Evolutionary conservation across 1,139 yeast genomes (phyloP).

Genomic region (Debaryomycetaceae sp.): DNA sequence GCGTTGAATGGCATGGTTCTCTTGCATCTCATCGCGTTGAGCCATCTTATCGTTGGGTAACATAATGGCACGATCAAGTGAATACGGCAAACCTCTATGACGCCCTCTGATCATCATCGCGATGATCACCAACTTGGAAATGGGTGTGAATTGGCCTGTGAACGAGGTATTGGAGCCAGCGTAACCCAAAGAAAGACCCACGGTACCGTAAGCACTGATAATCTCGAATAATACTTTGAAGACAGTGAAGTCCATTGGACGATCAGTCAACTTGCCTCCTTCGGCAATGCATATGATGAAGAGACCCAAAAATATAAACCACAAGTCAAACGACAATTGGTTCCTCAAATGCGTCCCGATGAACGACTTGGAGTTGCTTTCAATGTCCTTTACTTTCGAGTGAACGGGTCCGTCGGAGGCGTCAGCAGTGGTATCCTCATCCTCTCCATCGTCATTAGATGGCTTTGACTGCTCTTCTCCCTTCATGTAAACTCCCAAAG

Average conservation of each 20-base stretch:
- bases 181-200: constrained; percentile 84
- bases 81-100: constrained; percentile 93
- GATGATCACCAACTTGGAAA: constrained; percentile 80
- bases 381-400: constrained; percentile 21
- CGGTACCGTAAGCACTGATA: constrained; percentile 94
- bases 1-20: constrained; percentile 45
- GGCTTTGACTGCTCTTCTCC: constrained; percentile 26
- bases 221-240: constrained; percentile 81
- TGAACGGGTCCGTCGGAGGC: no score
- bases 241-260: constrained; percentile 52
- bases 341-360: constrained; percentile 86
- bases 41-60: constrained; percentile 70
- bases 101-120: constrained; percentile 93
- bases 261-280: constrained; percentile 51
- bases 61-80: constrained; percentile 91
- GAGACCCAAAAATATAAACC: constrained; percentile 87
- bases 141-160: constrained; percentile 61
- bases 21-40: constrained; percentile 65
- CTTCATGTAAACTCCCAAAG: constrained; percentile 74
- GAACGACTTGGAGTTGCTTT: constrained; percentile 50
- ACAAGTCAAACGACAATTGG: constrained; percentile 89
- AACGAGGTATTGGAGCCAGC: constrained; percentile 66
- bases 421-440: no score
- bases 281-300: constrained; percentile 87
- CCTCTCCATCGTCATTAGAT: not conserved